Conservation (phyloP, 257 asterid species). For the Eustoma russellianum region DNA sequence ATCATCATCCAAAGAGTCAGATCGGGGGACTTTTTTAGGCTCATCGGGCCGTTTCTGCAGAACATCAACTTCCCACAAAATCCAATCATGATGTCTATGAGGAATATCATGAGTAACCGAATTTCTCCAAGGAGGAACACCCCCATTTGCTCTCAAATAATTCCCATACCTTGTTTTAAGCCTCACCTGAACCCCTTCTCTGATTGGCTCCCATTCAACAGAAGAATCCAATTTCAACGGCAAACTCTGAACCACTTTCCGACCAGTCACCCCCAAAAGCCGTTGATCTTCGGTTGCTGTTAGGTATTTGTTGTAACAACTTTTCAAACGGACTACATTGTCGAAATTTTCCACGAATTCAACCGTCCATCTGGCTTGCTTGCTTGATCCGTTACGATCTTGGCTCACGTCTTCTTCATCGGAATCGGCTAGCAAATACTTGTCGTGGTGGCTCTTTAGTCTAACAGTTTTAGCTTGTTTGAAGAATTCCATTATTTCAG, state of each 20-base stretch:
- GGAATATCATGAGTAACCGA: conserved; percentile 86
- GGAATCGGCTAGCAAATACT: conserved; percentile 55
- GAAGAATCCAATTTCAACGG: conserved; percentile 59
- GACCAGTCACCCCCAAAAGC: conserved; percentile 67
- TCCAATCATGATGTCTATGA: conserved; percentile 57
- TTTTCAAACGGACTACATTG: conserved; percentile 45
- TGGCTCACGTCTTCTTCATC: conserved; percentile 59
- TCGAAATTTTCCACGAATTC: conserved; percentile 61
- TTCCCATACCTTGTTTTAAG: conserved; percentile 73
- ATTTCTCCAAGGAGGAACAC: conserved; percentile 92
- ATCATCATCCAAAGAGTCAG: conserved; percentile 29
- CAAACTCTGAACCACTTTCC: conserved; percentile 47
- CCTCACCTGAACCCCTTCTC: conserved; percentile 54
- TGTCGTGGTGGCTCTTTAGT: conserved; percentile 67
- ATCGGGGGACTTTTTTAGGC: conserved; percentile 21
- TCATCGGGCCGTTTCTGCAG: conserved; percentile 39
- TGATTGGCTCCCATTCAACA: conserved; percentile 74
- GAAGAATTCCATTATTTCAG: conserved; percentile 77
- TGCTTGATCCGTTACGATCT: conserved; percentile 43
- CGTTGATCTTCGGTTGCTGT: conserved; percentile 52
- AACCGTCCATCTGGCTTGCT: conserved; percentile 52
- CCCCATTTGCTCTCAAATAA: conserved; percentile 76
- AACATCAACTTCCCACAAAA: conserved; percentile 65
- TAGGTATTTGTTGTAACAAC: conserved; percentile 63
- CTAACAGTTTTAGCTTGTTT: conserved; percentile 49